Evolutionary conservation across 257 asterid genomes (phyloP).

Genomic region (Coffea canephora): DNA sequence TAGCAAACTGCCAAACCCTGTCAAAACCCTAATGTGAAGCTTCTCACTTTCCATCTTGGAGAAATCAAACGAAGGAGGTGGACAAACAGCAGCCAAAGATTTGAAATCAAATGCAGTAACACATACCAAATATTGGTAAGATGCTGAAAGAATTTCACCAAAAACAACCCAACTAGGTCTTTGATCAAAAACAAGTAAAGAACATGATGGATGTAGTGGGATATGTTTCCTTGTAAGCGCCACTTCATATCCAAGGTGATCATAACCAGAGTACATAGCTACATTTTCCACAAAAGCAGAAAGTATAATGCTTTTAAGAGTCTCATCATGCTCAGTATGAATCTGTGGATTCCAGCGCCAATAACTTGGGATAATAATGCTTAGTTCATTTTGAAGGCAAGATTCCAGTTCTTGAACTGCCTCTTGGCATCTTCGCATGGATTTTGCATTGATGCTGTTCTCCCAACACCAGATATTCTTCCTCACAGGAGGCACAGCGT

Average conservation of each 20-base stretch:
- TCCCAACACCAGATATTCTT: conserved; percentile 91
- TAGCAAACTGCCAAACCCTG: conserved; percentile 57
- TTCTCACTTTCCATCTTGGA: conserved; percentile 47
- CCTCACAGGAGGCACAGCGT: conserved; percentile 45
- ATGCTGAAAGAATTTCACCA: conserved; percentile 64
- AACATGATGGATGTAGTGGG: conserved; percentile 85
- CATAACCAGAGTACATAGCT: conserved; percentile 92
- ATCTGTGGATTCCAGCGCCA: conserved; percentile 76
- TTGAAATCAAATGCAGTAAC: conserved; percentile 65
- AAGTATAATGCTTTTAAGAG: conserved; percentile 58
- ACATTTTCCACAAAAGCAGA: conserved; percentile 80
- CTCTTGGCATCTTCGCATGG: conserved; percentile 88
- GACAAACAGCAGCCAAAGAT: conserved; percentile 48
- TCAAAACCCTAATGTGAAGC: conserved; percentile 59
- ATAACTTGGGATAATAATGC: conserved; percentile 61
- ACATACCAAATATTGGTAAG: conserved; percentile 73
- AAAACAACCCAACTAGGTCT: conserved; percentile 89
- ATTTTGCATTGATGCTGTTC: conserved; percentile 86
- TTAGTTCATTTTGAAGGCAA: conserved; percentile 69
- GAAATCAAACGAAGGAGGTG: conserved; percentile 63
- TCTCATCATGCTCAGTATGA: conserved; percentile 45
- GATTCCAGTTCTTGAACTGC: conserved; percentile 67
- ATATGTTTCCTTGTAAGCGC: conserved; percentile 69
- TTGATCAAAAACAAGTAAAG: conserved; percentile 62
- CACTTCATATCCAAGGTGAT: conserved; percentile 88